phyloP scores from a whole-genome alignment of 83 land plant species.

The Picea abies region DNA sequence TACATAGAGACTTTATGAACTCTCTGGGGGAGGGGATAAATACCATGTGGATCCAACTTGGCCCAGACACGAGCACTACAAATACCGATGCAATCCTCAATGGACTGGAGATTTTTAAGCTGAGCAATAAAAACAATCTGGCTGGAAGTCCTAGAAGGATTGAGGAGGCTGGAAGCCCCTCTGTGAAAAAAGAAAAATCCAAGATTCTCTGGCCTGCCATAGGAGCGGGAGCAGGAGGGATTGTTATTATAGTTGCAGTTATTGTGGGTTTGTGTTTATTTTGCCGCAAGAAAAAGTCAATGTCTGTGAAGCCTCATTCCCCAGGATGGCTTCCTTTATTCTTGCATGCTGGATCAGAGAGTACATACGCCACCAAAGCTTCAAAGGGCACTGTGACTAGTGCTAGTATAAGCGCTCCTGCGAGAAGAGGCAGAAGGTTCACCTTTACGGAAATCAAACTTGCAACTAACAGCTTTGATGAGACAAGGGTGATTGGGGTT shows the following conservation, averaged over 20 bases:
- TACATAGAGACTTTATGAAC: conserved; percentile 51
- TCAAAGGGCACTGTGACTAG: conserved; percentile 20
- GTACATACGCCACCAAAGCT: conserved; percentile 16
- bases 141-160: conserved; percentile 28
- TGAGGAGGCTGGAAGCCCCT: not conserved
- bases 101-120: conserved; percentile 67
- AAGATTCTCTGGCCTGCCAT: conserved; percentile 25
- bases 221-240: conserved; percentile 30
- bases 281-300: conserved; percentile 12
- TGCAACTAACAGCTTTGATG: conserved; percentile 75
- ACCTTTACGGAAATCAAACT: conserved; percentile 46
- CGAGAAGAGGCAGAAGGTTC: conserved; percentile 40
- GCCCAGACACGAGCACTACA: conserved; percentile 43
- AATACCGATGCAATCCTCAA: conserved; percentile 51
- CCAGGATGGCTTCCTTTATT: conserved; percentile 43
- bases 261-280: conserved; percentile 15
- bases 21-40: conserved; percentile 27
- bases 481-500: conserved; percentile 60
- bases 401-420: not conserved
- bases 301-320: conserved; percentile 22
- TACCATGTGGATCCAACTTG: conserved; percentile 64
- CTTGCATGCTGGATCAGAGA: conserved; percentile 17
- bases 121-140: conserved; percentile 51
- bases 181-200: not conserved
- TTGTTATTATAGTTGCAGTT: conserved; percentile 16